phyloP scores from a whole-genome alignment of 2,329 filamentous ascomycete species.

The Kalmusia sp. region DNA sequence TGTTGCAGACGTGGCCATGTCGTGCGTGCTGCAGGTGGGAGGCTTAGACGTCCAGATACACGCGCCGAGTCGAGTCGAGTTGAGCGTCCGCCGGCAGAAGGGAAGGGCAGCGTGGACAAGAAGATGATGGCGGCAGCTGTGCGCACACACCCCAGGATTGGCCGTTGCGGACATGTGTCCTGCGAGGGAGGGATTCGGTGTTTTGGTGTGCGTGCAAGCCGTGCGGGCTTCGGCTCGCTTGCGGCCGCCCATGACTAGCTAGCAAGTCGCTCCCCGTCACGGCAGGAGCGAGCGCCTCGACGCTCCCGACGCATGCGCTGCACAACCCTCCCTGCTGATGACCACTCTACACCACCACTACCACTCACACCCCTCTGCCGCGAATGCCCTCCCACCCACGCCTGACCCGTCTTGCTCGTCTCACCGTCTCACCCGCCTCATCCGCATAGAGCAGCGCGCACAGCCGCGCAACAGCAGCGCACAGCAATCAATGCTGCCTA shows the following conservation, averaged over 20 bases:
- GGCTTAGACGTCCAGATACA: not conserved
- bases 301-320: not conserved
- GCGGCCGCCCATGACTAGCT: not conserved
- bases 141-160: too few relatives aligned
- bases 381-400: not conserved
- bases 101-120: too few relatives aligned
- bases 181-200: not conserved
- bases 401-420: not conserved
- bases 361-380: conserved; percentile 1
- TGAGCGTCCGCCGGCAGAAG: too few relatives aligned
- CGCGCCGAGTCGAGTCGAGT: not conserved
- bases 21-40: conserved; percentile 15
- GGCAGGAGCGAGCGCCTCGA: conserved; percentile 7
- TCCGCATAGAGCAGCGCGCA: not conserved
- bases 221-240: conserved; percentile 4
- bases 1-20: conserved; percentile 25
- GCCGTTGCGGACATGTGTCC: too few relatives aligned
- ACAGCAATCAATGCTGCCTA: conserved; percentile 20
- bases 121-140: too few relatives aligned
- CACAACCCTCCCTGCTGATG: not conserved
- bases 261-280: not conserved
- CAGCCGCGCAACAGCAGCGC: not conserved
- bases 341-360: too few relatives aligned
- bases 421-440: not conserved
- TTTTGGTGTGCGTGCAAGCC: not conserved